Percentiles rank a stretch among this genome's conserved stretches.
Evolutionary conservation across 768 basidiomycete genomes (phyloP).

Genomic region (Erythrobasidium yunnanense): DNA sequence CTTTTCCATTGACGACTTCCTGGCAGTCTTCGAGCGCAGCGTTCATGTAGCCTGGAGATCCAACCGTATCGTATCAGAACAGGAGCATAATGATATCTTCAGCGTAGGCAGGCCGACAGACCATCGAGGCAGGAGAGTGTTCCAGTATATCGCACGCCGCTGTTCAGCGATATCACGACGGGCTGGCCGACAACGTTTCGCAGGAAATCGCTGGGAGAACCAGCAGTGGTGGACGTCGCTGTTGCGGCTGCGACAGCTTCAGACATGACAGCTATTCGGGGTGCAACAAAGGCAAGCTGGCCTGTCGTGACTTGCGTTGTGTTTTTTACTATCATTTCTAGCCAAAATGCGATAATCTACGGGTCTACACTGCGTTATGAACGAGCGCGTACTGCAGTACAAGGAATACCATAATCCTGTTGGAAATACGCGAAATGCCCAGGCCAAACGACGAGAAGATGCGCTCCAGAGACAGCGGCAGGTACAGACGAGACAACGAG

Average conservation of each 20-base stretch:
- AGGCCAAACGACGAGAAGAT: conserved; percentile 14
- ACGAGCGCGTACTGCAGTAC: too few species aligned
- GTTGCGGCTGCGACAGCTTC: conserved; percentile 9
- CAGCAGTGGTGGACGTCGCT: conserved; percentile 1
- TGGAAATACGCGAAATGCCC: background rate
- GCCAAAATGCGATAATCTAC: too few species aligned
- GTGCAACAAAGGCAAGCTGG: too few species aligned
- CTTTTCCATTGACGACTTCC: conserved; percentile 77
- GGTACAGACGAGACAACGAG: background rate
- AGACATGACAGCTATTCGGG: too few species aligned
- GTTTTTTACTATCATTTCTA: too few species aligned
- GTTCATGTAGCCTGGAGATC: conserved; percentile 70
- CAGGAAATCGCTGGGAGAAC: conserved; percentile 36
- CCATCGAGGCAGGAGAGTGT: conserved; percentile 84
- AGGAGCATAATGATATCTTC: background rate
- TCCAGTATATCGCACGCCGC: conserved; percentile 86
- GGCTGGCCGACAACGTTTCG: conserved; percentile 84
- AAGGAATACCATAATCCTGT: background rate
- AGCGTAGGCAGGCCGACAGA: background rate
- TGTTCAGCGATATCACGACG: conserved; percentile 80
- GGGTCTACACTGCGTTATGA: too few species aligned
- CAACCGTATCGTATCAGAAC: background rate
- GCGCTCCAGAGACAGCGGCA: conserved; percentile 6
- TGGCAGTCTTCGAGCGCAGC: conserved; percentile 95
- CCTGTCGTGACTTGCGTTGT: too few species aligned